phyloP scores from a whole-genome alignment of 2,329 filamentous ascomycete genomes.

The Lachnellula arida region DNA sequence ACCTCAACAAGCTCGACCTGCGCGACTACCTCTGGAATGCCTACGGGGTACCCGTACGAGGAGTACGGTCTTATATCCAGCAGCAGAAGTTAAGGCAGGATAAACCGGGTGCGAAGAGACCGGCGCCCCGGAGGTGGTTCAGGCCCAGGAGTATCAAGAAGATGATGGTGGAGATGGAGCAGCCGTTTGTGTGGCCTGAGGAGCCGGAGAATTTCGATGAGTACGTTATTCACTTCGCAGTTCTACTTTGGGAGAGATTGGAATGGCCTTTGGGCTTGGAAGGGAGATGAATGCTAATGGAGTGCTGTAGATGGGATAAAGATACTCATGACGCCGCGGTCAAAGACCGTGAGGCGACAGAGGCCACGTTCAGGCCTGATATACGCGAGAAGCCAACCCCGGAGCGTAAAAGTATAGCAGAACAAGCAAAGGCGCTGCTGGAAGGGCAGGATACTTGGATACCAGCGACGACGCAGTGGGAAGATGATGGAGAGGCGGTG shows the following conservation, averaged over 20 bases:
- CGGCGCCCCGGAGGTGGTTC: conserved; percentile 52
- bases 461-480: conserved; percentile 39
- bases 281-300: conserved; percentile 4
- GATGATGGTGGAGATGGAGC: conserved; percentile 88
- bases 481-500: conserved; percentile 31
- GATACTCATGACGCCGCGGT: conserved; percentile 51
- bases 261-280: not conserved
- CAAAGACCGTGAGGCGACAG: conserved; percentile 39
- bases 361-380: conserved; percentile 29
- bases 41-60: conserved; percentile 70
- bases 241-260: conserved; percentile 12
- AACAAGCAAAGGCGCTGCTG: conserved; percentile 60
- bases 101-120: conserved; percentile 35
- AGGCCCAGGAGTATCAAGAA: conserved; percentile 74
- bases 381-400: conserved; percentile 28
- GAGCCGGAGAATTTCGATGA: conserved; percentile 55
- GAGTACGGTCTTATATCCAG: conserved; percentile 76
- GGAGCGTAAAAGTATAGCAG: conserved; percentile 43
- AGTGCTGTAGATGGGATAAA: conserved; percentile 52
- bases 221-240: conserved; percentile 38
- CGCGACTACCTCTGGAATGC: conserved; percentile 89
- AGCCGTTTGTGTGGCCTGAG: conserved; percentile 85
- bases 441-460: conserved; percentile 58
- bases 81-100: conserved; percentile 58
- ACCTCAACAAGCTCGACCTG: conserved; percentile 93